phyloP scores from a whole-genome alignment of 176 grass and related monocot species.

The Hyparrhenia diplandra region DNA sequence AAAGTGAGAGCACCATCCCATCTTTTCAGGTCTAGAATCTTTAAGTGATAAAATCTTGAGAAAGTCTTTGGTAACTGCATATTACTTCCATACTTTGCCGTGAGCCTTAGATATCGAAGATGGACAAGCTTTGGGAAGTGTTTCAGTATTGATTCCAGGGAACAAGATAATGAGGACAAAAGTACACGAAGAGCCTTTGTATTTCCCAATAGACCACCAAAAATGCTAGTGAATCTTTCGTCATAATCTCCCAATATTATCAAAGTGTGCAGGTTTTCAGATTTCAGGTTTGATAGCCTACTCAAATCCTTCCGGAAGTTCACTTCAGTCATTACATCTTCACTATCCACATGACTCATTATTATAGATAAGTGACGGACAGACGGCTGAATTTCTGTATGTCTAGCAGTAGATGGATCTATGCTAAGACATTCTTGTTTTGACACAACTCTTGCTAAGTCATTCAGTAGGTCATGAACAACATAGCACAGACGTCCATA shows the following conservation, averaged over 20 bases:
- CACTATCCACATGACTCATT: too few relatives aligned
- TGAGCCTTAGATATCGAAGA: not conserved
- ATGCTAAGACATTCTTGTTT: conserved; percentile 24
- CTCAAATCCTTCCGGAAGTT: not conserved
- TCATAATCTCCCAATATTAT: conserved; percentile 8
- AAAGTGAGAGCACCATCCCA: rapidly evolving
- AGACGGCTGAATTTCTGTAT: not conserved
- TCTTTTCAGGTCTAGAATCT: not conserved
- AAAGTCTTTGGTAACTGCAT: not conserved
- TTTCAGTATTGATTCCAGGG: too few relatives aligned
- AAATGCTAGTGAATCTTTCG: not conserved
- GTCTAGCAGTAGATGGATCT: not conserved
- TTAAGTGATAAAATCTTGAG: not conserved
- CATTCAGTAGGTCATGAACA: conserved; percentile 16
- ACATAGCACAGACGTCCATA: not conserved
- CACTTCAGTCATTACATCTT: not conserved
- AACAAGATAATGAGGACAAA: too few relatives aligned
- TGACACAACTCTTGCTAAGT: not conserved
- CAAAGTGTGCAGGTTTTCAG: conserved; percentile 5
- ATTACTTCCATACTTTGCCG: too few relatives aligned
- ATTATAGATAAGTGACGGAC: conserved; percentile 24
- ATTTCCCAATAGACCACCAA: not conserved
- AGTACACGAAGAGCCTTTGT: not conserved
- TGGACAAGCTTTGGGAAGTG: not conserved
- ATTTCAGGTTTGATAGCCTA: not conserved